Evolutionary conservation across 805 yeast genomes (phyloP).

Genomic region (Candida mattraensis): DNA sequence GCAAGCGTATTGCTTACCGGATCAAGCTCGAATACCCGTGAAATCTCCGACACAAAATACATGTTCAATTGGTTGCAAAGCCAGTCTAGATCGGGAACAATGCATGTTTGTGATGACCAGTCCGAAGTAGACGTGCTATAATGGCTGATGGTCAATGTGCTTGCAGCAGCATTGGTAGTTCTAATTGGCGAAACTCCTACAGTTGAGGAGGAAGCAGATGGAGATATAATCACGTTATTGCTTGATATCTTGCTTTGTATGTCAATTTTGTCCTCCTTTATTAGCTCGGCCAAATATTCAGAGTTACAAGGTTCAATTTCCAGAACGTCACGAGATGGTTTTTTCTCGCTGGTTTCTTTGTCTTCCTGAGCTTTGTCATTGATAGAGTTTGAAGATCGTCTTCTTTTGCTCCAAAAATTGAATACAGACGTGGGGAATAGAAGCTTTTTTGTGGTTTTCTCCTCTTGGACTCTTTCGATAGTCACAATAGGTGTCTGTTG

Average conservation of each 20-base stretch:
- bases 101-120: slow-evolving; percentile 1
- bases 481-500: background rate
- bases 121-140: slow-evolving; percentile 4
- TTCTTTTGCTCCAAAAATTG: slow-evolving; percentile 15
- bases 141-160: slow-evolving; percentile 3
- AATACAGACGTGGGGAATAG: slow-evolving; percentile 9
- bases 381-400: slow-evolving; percentile 2
- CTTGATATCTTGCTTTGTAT: slow-evolving; percentile 10
- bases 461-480: background rate
- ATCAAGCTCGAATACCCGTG: slow-evolving; percentile 12
- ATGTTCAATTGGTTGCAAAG: slow-evolving; percentile 11
- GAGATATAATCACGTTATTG: slow-evolving; percentile 7
- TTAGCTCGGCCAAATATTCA: slow-evolving; percentile 6
- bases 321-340: background rate
- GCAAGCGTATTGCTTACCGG: slow-evolving; percentile 8
- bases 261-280: slow-evolving; percentile 18
- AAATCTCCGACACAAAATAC: slow-evolving; percentile 13
- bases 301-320: slow-evolving; percentile 7
- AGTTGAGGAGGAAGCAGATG: slow-evolving; percentile 13
- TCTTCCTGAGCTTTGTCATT: background rate
- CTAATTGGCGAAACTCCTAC: slow-evolving; percentile 9
- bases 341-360: slow-evolving; percentile 2
- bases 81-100: slow-evolving; percentile 9
- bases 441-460: background rate
- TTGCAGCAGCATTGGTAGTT: background rate